phyloP scores from a whole-genome alignment of 164 flowering plant genomes.

The Magnolia changhungtana region DNA sequence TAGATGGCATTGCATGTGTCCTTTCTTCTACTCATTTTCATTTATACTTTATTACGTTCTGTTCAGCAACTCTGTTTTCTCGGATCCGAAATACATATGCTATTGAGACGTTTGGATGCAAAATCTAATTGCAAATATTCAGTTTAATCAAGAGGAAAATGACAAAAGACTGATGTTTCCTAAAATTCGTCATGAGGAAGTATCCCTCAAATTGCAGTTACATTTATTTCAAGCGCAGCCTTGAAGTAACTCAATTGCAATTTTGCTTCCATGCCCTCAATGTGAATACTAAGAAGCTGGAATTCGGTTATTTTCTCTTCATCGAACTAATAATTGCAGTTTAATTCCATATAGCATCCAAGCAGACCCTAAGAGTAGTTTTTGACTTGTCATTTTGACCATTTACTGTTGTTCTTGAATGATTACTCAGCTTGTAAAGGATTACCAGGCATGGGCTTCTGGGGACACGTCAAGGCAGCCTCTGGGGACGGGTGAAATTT shows the following conservation, averaged over 20 bases:
- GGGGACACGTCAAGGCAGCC: slow-evolving; percentile 79
- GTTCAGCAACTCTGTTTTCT: too few species aligned
- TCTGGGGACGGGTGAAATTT: slow-evolving; percentile 79
- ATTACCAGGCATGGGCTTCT: slow-evolving; percentile 85
- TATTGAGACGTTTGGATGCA: background rate
- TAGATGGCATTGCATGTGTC: too few species aligned
- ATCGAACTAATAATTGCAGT: background rate
- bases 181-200: background rate
- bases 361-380: background rate
- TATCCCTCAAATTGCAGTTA: background rate
- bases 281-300: too few species aligned
- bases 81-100: background rate
- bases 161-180: background rate
- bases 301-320: background rate
- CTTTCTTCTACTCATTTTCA: too few species aligned
- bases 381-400: background rate
- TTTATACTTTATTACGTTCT: too few species aligned
- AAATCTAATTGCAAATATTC: background rate
- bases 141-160: background rate
- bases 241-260: background rate
- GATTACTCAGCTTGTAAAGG: slow-evolving; percentile 65
- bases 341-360: background rate
- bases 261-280: background rate
- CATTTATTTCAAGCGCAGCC: background rate
- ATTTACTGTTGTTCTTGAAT: background rate